Conservation (phyloP, 208 protist genomes). For the Naegleria lovaniensis region DNA sequence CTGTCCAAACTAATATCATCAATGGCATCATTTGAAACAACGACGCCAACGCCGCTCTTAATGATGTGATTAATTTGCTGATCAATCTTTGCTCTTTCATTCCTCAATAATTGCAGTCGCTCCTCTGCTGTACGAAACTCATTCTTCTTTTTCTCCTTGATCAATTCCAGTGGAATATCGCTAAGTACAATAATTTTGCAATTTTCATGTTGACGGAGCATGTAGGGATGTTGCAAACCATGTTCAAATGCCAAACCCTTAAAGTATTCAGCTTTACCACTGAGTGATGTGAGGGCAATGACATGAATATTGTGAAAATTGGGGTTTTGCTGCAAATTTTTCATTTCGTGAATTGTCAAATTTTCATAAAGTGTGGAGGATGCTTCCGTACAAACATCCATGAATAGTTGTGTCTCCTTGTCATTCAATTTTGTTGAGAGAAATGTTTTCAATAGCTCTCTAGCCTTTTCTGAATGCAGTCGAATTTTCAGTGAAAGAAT, state of each 20-base stretch:
- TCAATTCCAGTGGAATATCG: background rate
- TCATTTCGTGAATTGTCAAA: background rate
- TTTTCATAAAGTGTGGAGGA: background rate
- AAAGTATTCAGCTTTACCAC: no score
- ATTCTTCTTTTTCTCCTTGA: background rate
- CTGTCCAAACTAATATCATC: background rate
- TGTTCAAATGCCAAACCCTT: background rate
- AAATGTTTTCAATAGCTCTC: background rate
- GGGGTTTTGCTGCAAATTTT: background rate
- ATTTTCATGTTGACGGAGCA: background rate
- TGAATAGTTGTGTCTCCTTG: background rate
- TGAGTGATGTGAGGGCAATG: background rate
- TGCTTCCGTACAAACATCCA: background rate
- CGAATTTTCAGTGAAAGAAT: background rate
- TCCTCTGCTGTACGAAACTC: slow-evolving; percentile 3
- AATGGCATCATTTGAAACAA: background rate
- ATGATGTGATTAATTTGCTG: background rate
- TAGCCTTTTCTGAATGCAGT: background rate
- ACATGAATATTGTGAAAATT: background rate
- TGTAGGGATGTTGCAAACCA: background rate
- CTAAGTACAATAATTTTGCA: background rate
- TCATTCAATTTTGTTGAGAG: background rate
- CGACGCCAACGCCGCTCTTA: background rate
- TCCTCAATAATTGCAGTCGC: background rate
- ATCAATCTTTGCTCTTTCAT: background rate